Evolutionary conservation across 2,329 filamentous ascomycete species (phyloP).

Genomic region (Phoma herbarum): DNA sequence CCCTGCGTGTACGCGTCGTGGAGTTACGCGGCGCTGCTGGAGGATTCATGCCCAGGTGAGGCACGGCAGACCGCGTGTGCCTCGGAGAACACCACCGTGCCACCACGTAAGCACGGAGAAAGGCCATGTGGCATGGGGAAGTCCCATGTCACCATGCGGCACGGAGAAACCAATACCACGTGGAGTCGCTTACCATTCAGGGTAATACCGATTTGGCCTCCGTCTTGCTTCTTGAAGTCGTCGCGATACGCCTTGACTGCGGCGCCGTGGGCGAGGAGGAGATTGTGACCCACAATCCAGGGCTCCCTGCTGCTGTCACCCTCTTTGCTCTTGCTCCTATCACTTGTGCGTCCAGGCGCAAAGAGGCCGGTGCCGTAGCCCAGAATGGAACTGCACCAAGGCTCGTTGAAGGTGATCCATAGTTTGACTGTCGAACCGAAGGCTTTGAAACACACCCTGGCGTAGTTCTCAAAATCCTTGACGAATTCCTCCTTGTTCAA

Average conservation of each 20-base stretch:
- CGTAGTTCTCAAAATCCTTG: constrained; percentile 81
- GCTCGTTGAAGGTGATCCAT: constrained; percentile 93
- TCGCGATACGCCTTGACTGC: constrained; percentile 85
- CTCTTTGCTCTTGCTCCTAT: constrained; percentile 73
- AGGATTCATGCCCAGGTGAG: constrained; percentile 5
- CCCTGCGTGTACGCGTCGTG: constrained; percentile 6
- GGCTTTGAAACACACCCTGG: constrained; percentile 76
- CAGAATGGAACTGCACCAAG: constrained; percentile 83
- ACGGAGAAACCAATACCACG: constrained; percentile 25
- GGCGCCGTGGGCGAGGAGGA: constrained; percentile 80
- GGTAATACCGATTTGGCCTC: constrained; percentile 85
- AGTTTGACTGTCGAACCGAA: constrained; percentile 79
- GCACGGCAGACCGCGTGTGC: constrained; percentile 2
- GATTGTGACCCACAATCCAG: constrained; percentile 83
- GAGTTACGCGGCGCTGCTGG: constrained; percentile 5
- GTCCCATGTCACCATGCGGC: constrained; percentile 10
- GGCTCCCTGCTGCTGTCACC: constrained; percentile 81
- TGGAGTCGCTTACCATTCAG: constrained; percentile 70
- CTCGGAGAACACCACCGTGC: neutral
- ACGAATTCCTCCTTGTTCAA: constrained; percentile 84
- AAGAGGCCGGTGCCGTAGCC: constrained; percentile 81
- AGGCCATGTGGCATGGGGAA: constrained; percentile 11
- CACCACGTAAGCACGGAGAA: constrained; percentile 12
- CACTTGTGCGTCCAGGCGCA: constrained; percentile 82
- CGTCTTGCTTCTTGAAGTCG: constrained; percentile 76